phyloP scores from a whole-genome alignment of 163 green algal species.

The Scenedesmus sp. region DNA sequence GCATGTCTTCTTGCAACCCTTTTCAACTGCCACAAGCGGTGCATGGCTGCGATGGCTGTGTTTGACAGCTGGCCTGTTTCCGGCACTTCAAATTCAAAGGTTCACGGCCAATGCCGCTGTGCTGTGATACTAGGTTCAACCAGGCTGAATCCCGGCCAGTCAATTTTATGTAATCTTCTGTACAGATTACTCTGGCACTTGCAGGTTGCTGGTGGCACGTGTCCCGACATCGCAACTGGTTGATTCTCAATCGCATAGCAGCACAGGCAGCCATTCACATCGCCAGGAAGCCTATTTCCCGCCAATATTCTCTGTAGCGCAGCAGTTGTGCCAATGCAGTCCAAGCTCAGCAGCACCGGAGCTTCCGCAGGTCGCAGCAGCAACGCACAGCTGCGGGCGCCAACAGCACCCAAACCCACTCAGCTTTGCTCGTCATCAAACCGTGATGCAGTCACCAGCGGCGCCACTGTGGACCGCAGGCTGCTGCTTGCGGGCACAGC shows the following conservation, averaged over 20 bases:
- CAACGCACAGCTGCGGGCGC: constrained; percentile 2
- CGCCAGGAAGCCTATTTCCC: neutral
- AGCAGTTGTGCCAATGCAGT: neutral
- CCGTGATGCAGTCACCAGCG: neutral
- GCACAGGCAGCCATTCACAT: neutral
- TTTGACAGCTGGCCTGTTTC: neutral
- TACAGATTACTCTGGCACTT: neutral
- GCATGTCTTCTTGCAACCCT: too few species aligned
- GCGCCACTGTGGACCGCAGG: neutral
- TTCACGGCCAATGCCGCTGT: too few species aligned
- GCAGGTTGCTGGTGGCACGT: neutral
- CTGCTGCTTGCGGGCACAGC: neutral
- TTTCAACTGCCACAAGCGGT: neutral
- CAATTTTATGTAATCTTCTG: too few species aligned
- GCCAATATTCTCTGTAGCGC: neutral
- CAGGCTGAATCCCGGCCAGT: too few species aligned
- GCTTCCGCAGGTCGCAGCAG: constrained; percentile 4
- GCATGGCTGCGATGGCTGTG: neutral
- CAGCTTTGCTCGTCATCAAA: neutral
- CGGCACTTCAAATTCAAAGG: neutral
- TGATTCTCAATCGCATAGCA: neutral
- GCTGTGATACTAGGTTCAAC: too few species aligned
- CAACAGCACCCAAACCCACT: neutral
- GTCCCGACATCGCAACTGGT: neutral
- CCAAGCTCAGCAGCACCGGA: neutral